Conservation (phyloP, 2,329 filamentous ascomycete genomes). For the Neurospora sp. region DNA sequence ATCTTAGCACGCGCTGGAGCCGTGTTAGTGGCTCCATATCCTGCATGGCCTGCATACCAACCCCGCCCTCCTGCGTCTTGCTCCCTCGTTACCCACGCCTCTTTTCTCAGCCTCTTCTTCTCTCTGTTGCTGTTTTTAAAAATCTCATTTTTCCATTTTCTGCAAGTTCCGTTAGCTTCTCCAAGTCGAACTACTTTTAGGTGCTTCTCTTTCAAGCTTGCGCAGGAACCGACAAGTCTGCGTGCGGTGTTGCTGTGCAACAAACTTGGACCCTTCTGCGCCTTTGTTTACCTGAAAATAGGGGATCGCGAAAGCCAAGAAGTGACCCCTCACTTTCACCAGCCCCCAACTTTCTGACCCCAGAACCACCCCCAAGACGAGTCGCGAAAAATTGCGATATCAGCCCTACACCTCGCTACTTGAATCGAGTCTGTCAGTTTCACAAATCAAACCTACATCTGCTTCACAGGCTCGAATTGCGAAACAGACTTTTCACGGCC, state of each 20-base stretch:
- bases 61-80: neutral
- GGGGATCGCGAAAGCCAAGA: neutral
- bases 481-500: neutral
- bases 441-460: neutral
- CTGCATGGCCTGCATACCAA: neutral
- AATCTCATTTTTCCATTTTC: neutral
- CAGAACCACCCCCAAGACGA: neutral
- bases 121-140: neutral
- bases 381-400: neutral
- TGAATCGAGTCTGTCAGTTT: neutral
- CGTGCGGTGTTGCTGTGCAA: neutral
- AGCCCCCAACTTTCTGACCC: neutral
- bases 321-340: neutral
- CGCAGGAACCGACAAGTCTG: neutral
- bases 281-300: neutral
- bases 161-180: neutral
- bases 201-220: neutral
- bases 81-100: neutral
- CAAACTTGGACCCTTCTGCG: neutral
- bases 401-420: neutral
- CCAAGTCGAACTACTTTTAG: neutral
- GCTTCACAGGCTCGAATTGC: neutral
- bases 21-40: neutral
- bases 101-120: neutral
- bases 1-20: neutral